Evolutionary conservation across 2,329 filamentous ascomycete species (phyloP), one percentile per base, ranked within the genome.

Genomic region (Neonectria punicea): DNA sequence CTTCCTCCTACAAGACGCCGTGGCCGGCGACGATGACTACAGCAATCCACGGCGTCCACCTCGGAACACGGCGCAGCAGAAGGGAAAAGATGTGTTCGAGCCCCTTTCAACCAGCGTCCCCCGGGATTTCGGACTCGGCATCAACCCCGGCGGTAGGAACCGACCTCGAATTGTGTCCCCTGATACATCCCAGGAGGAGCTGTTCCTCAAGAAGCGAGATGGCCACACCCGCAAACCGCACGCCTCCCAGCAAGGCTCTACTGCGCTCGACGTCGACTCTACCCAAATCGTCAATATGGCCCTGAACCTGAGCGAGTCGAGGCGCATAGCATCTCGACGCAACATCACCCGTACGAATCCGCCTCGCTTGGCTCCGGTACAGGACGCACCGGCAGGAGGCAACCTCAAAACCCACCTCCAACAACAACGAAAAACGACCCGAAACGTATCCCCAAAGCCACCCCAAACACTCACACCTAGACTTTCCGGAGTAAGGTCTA

Each of bases 251-350:
- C 66, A 67, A 16, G 64, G 57, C 25, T 56, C 65, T 7, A 53
- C 76, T 14, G 72, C 78, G 5, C 76, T 92, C 20, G 89, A 93
- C 72, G 85, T 92, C 65, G 94, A 98, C 74, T 92, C 94, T 8
- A 89, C 91, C 4, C 93, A 97, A 78, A 97, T 98, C 68, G 93
- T 98, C 46, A 94, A 94, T 74, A 92, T 98, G 87, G 95, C 95
- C 1, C 81, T 98, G 71, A 96, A 91, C 69, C 80, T 98, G 54
- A 97, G 92, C 81, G 93, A 98, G 78, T 93, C 91, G 74, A 88
- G 89, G 69, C 88, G 89, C 75, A 85, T 85, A 80, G 92, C 84
- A 66, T 88, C 81, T 78, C 87, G 83, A 79, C 86, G 82, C 78
- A 89, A 76, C 77, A 85, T 79, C 70, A 87, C 74, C 60, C 88